These are phyloP conservation scores for Apiotrichum domesticum DNA, from an alignment of 1,284 basidiomycete genomes.

Conservation along the genomic window DNA sequence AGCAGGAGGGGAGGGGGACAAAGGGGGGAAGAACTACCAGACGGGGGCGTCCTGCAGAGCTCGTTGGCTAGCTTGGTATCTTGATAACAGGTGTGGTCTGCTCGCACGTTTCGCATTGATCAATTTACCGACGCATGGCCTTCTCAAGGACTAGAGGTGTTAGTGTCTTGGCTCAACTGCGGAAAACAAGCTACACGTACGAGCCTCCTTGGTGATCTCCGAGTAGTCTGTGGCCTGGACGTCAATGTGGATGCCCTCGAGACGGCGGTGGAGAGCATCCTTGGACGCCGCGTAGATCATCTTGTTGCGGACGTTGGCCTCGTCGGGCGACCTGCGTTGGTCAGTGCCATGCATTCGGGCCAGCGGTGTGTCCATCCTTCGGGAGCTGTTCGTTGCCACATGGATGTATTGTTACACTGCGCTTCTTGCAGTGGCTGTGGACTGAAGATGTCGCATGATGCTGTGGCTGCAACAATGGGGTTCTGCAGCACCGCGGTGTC, in stretches of 20 bases:
- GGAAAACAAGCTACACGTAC: conserved; percentile 52
- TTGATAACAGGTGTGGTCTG: background rate
- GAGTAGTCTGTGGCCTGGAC: conserved; percentile 79
- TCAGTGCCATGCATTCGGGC: background rate
- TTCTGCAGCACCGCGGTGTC: no score
- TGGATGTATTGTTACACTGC: no score
- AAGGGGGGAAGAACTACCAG: no score
- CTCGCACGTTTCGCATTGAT: background rate
- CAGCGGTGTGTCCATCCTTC: no score
- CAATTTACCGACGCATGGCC: conserved; percentile 33
- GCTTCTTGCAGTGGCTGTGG: no score
- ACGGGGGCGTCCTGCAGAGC: no score
- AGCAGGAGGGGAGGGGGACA: no score
- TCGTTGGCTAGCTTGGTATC: background rate
- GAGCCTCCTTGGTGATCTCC: conserved; percentile 69
- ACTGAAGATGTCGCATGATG: no score
- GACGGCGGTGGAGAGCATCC: conserved; percentile 68
- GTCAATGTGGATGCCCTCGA: conserved; percentile 54
- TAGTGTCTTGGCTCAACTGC: background rate
- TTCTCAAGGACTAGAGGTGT: conserved; percentile 32
- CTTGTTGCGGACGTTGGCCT: conserved; percentile 81
- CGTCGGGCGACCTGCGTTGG: conserved; percentile 74
- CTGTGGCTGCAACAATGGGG: no score
- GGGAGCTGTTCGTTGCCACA: no score
- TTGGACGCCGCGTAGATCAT: conserved; percentile 93